Evolutionary conservation across 2,329 filamentous ascomycete species (phyloP), one percentile per base, ranked within the genome.

Genomic region (Escovopsis sp.): DNA sequence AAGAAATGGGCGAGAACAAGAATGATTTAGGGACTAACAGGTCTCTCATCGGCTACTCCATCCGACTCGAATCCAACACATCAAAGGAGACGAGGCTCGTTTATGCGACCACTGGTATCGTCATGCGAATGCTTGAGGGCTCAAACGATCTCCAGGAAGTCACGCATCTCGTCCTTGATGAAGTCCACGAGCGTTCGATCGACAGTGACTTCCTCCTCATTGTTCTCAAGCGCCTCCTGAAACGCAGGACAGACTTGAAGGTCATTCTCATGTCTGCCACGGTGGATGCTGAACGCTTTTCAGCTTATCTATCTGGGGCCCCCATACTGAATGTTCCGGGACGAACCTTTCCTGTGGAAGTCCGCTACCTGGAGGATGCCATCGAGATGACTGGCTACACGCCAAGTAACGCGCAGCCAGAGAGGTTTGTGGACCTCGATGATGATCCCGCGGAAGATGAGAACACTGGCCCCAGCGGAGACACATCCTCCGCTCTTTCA

Each of bases 241-340:
- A 73, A 27, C 74, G 75, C 49, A 74, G 89, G 41, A 81, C 80
- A 46, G 84, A 94, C 48, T 68, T 98, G 40, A 96, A 94, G 61
- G 82, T 98, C 15, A 73, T 98, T 32, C 72, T 98, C 38, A 98
- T 98, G 91, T 96, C 89, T 50, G 91, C 91, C 10, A 98, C 91
- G 1, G 86, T 98, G 7, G 86, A 98, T 58, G 86, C 91, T 0
- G 80, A 89, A 45, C 79, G 81, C 13, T 95, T 98, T 57, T 95
- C 91, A 0, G 75, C 76, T 10, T 98, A 96, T 55, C 72, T 98
- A 2, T 79, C 81, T 42, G 78, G 79, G 5, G 89, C 89, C 1
- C 89, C 89, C 0, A 78, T 96, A 34, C 67, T 98, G 41, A 87
- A 83, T 45, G 86, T 98, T 12, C 91, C 91, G 2, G 91, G 91